Evolutionary conservation across 805 yeast genomes (phyloP).

Genomic region (Wickerhamiella kurtzmanii): DNA sequence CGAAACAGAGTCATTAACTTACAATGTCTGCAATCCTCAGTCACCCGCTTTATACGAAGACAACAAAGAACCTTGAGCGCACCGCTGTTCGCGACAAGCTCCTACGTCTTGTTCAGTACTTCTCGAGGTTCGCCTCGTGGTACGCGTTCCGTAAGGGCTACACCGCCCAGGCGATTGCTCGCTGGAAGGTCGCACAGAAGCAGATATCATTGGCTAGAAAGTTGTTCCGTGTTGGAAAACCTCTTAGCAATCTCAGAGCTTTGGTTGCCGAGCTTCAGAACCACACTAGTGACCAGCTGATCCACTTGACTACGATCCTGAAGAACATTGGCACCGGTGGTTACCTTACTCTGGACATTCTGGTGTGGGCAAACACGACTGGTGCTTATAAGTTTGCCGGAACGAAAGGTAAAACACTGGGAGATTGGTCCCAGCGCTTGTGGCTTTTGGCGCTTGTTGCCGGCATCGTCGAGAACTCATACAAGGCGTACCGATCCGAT

Average conservation of each 20-base stretch:
- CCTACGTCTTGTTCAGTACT: slow-evolving; percentile 66
- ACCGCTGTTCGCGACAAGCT: slow-evolving; percentile 66
- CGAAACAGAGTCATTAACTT: background rate
- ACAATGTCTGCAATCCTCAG: slow-evolving; percentile 10
- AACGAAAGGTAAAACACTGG: slow-evolving; percentile 14
- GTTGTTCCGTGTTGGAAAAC: slow-evolving; percentile 72
- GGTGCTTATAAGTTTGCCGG: slow-evolving; percentile 26
- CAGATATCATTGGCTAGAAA: slow-evolving; percentile 65
- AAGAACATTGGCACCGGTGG: slow-evolving; percentile 26
- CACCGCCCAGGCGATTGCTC: slow-evolving; percentile 33
- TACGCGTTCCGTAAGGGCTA: slow-evolving; percentile 46
- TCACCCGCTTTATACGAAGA: slow-evolving; percentile 17
- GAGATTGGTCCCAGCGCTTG: slow-evolving; percentile 27
- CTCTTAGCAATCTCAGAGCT: slow-evolving; percentile 52
- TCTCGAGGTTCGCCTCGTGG: slow-evolving; percentile 58
- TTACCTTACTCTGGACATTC: slow-evolving; percentile 26
- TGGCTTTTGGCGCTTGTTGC: slow-evolving; percentile 66
- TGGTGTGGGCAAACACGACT: slow-evolving; percentile 22
- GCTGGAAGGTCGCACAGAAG: slow-evolving; percentile 43
- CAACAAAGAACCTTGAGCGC: slow-evolving; percentile 16
- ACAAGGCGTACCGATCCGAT: slow-evolving; percentile 37
- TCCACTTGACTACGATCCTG: slow-evolving; percentile 31
- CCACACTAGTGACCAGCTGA: slow-evolving; percentile 49
- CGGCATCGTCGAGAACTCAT: slow-evolving; percentile 45
- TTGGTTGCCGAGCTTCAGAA: slow-evolving; percentile 56